Percentiles rank a stretch among this genome's conserved stretches.
Conservation (phyloP, 75 land plant genomes). For the Selaginella moellendorffii region DNA sequence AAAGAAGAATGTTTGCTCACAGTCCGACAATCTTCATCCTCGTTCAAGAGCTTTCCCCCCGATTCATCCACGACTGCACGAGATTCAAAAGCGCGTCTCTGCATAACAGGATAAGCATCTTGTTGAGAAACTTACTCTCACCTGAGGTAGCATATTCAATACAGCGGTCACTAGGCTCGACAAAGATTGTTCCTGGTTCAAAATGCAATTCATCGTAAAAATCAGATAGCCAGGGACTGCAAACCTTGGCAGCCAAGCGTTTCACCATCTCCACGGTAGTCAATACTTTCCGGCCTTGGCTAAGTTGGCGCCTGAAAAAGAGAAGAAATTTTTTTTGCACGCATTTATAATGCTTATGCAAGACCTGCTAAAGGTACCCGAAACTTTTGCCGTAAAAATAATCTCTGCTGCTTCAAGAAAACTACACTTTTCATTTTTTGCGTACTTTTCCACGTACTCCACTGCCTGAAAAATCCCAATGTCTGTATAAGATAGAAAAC, state of each 20-base stretch:
- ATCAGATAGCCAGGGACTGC: not conserved
- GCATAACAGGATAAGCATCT: not conserved
- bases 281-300: slow-evolving; percentile 73
- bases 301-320: slow-evolving; percentile 56
- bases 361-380: slow-evolving; percentile 97
- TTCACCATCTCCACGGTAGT: slow-evolving; percentile 54
- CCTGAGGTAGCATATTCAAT: slow-evolving; percentile 76
- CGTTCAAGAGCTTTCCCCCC: slow-evolving; percentile 83
- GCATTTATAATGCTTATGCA: too few relatives aligned
- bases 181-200: slow-evolving; percentile 65
- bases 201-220: not conserved
- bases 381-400: slow-evolving; percentile 75
- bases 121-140: slow-evolving; percentile 29
- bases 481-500: not conserved
- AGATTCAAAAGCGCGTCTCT: slow-evolving; percentile 39
- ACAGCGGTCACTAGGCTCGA: slow-evolving; percentile 71
- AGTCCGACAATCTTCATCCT: slow-evolving; percentile 78
- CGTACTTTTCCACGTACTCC: slow-evolving; percentile 67
- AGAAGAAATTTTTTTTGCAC: not conserved
- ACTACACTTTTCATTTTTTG: slow-evolving; percentile 37
- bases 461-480: slow-evolving; percentile 33
- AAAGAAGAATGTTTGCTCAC: too few relatives aligned
- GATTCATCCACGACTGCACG: slow-evolving; percentile 72
- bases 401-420: slow-evolving; percentile 62
- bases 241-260: slow-evolving; percentile 68